Evolutionary conservation across 768 basidiomycete genomes (phyloP).

Genomic region (Rhodosporidiobolus sp.): DNA sequence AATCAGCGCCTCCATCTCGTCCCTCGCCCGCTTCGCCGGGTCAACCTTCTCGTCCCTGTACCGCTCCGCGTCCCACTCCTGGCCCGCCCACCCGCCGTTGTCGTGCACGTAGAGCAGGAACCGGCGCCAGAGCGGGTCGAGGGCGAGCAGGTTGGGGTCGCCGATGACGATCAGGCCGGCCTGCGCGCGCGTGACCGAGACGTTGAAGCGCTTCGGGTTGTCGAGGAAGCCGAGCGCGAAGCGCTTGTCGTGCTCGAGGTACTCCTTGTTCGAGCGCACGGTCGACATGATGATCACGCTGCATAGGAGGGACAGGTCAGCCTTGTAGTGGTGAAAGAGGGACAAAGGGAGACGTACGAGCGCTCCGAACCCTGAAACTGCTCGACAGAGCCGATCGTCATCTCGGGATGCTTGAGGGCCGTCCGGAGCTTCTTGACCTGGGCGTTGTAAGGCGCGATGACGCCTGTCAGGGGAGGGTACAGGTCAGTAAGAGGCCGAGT

Average conservation of each 20-base stretch:
- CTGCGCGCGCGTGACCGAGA: slow-evolving; percentile 49
- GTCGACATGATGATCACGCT: slow-evolving; percentile 43
- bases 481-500: not conserved
- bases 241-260: slow-evolving; percentile 43
- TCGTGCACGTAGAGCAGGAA: slow-evolving; percentile 12
- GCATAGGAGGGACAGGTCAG: not conserved
- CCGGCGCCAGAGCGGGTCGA: slow-evolving; percentile 47
- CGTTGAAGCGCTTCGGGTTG: slow-evolving; percentile 50
- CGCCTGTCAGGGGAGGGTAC: not conserved
- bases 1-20: not conserved
- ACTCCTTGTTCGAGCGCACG: slow-evolving; percentile 42
- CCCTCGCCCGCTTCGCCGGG: not conserved
- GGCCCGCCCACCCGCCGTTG: slow-evolving; percentile 10
- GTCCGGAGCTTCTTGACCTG: slow-evolving; percentile 16
- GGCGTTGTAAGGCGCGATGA: slow-evolving; percentile 25
- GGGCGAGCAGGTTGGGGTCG: slow-evolving; percentile 43
- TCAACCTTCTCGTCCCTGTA: not conserved
- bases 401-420: not conserved
- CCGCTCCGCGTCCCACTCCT: slow-evolving; percentile 1
- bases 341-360: slow-evolving; percentile 9
- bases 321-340: not conserved
- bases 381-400: slow-evolving; percentile 34
- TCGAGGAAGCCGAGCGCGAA: slow-evolving; percentile 47
- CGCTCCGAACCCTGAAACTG: slow-evolving; percentile 33
- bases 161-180: slow-evolving; percentile 48